Evolutionary conservation across 208 protist genomes (phyloP), one percentile per base, ranked within the genome.

Genomic region (Trypanosoma boissoni): DNA sequence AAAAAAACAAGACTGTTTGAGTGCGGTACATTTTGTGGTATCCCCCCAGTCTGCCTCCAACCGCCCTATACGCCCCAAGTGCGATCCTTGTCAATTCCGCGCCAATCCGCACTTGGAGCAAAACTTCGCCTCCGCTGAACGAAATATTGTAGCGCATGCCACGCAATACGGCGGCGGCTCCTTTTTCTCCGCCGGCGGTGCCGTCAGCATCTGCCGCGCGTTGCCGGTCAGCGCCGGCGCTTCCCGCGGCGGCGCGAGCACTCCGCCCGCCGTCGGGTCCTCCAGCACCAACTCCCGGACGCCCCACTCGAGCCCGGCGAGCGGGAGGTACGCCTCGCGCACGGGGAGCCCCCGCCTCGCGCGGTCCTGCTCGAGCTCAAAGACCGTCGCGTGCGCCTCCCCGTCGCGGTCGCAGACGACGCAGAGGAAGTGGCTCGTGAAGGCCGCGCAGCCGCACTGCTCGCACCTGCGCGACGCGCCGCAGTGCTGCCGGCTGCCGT

Each of bases 331-430:
- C 12, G 46, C 75, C 29, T 78, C 72, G 12, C 80, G 68, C 18
- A 95, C 86, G 2, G 83, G 76, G 28, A 70, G 55, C 2, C 80
- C 78, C 0, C 53, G 51, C 20, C 42, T 9, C 29, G 43, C 24
- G 3, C 91, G 77, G 26, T 81, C 73, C n/a, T 53, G 56, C 55
- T 84, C 83, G 26, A 70, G 85, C 70, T 95, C 88, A 51, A 81
- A 86, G 24, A 91, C 76, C 29, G 91, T 94, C 27, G 52, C 63
- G 62, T 96, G 91, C 21, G 90, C 78, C 64, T 95, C 84, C 68
- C 80, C 78, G 39, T 78, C 72, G 59, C 78, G 32, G 62, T 96
- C 83, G 42, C 91, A 96, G 16, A 89, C 83, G 0, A 95, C 81
- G 46, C 91, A 96, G 8, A 83, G 44, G 46, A 84, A 96, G 31